Base-by-base conservation (phyloP, 305 asterid species). In the Solanum hybrid region DNA sequence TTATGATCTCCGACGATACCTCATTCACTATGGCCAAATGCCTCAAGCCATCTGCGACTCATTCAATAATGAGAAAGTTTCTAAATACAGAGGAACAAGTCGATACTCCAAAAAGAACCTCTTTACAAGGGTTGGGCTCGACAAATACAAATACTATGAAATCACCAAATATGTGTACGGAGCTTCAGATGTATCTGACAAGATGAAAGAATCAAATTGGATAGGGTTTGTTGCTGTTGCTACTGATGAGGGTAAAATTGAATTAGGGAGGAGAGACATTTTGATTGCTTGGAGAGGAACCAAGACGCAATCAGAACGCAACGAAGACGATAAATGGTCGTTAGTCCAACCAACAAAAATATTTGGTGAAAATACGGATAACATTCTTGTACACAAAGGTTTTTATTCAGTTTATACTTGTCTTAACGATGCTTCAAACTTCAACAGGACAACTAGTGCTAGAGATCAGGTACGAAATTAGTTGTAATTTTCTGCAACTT, bases 171-270 rank as follows among this genome's bases (percentile, higher is more conserved):
- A 93, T 36, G 68, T 96, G 1, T 96, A 94, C 3, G 97, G 94
- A 6, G 89, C 94, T 13, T 95, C 96, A 88, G 93, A 94, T 1
- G 77, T 93, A 36, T 93, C 93, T 83, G 92, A 94, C 2, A 93
- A 96, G 95, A 91, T 91, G 89, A 95, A 91, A 89, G 98, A 93
- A 31, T 96, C 98, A 2, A 96, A 94, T 87, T 96, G 97, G 96
- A 94, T 96, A 4, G 98, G 98, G 84, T 96, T 41, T 32, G 96
- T 94, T 27, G 98, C 96, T 14, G 95, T 94, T 92, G 96, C 95
- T 1, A 94, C 97, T 1, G 95, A 96, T 33, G 93, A 93, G 73
- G 98, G 95, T 33, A 94, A 93, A 86, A 13, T 7, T 38, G 94
- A 89, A 5, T 87, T 96, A 31, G 98, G 98, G 17, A 91, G 96